Evolutionary conservation across 306 rosid species (phyloP).

Genomic region (Trifolium repens): DNA sequence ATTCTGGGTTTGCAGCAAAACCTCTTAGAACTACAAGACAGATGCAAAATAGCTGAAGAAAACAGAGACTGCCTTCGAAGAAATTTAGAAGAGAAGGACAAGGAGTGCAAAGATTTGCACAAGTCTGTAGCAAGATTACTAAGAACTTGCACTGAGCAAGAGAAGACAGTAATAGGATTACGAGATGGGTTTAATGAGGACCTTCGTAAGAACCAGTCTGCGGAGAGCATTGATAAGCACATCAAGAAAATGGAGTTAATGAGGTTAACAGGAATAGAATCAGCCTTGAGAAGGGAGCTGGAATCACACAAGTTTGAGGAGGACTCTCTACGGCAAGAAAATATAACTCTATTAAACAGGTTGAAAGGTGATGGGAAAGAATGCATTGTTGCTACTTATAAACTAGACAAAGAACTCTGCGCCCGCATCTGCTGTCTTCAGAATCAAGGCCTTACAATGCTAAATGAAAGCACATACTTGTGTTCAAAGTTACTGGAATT

Average conservation of each 20-base stretch:
- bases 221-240: slow-evolving; percentile 63
- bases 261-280: slow-evolving; percentile 81
- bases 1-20: slow-evolving; percentile 61
- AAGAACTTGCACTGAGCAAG: slow-evolving; percentile 90
- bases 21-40: slow-evolving; percentile 68
- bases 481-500: slow-evolving; percentile 71
- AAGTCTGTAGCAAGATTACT: slow-evolving; percentile 74
- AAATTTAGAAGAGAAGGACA: slow-evolving; percentile 77
- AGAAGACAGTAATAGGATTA: slow-evolving; percentile 79
- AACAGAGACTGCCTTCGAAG: slow-evolving; percentile 58
- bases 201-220: slow-evolving; percentile 51
- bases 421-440: slow-evolving; percentile 72
- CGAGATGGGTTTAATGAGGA: slow-evolving; percentile 63
- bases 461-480: slow-evolving; percentile 69
- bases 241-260: slow-evolving; percentile 71
- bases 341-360: slow-evolving; percentile 67
- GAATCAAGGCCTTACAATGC: slow-evolving; percentile 79
- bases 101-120: slow-evolving; percentile 81
- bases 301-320: slow-evolving; percentile 75
- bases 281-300: slow-evolving; percentile 76
- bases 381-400: slow-evolving; percentile 61
- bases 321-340: slow-evolving; percentile 93
- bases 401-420: slow-evolving; percentile 80
- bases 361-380: slow-evolving; percentile 78
- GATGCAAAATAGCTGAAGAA: slow-evolving; percentile 63